These are phyloP conservation scores for Spiromastix sp. DNA, from an alignment of 2,329 filamentous ascomycete species.

Conservation along the genomic window DNA sequence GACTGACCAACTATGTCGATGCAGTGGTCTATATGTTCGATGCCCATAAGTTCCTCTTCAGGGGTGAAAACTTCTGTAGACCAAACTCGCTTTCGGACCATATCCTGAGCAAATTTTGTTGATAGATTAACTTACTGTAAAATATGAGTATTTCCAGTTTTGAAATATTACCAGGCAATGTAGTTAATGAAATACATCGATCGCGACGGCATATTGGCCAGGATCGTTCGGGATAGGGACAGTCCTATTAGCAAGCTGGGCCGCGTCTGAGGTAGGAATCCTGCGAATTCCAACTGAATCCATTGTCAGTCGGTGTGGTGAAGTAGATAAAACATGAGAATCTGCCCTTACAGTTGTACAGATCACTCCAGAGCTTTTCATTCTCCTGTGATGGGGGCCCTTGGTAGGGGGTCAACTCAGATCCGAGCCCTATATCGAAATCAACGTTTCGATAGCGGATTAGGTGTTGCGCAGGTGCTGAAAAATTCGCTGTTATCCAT, in stretches of 20 bases:
- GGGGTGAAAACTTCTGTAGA: too few species aligned
- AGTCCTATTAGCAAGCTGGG: conserved; percentile 8
- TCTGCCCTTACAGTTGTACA: conserved; percentile 5
- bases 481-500: too few species aligned
- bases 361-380: conserved; percentile 8
- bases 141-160: too few species aligned
- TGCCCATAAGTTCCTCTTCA: too few species aligned
- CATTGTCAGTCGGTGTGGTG: background rate
- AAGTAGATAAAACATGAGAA: background rate
- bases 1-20: too few species aligned
- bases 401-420: conserved; percentile 5
- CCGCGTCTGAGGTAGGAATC: conserved; percentile 6
- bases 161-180: conserved; percentile 3
- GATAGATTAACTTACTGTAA: too few species aligned
- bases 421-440: conserved; percentile 6
- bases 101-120: too few species aligned
- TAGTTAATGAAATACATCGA: conserved; percentile 11
- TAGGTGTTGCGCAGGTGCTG: conserved; percentile 9
- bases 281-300: conserved; percentile 5
- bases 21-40: too few species aligned
- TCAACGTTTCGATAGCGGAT: conserved; percentile 7
- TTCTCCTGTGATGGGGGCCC: conserved; percentile 8
- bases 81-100: too few species aligned
- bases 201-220: conserved; percentile 7
- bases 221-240: conserved; percentile 8